Evolutionary conservation across 208 protist species (phyloP).

Genomic region (Herpetomonas muscarum): DNA sequence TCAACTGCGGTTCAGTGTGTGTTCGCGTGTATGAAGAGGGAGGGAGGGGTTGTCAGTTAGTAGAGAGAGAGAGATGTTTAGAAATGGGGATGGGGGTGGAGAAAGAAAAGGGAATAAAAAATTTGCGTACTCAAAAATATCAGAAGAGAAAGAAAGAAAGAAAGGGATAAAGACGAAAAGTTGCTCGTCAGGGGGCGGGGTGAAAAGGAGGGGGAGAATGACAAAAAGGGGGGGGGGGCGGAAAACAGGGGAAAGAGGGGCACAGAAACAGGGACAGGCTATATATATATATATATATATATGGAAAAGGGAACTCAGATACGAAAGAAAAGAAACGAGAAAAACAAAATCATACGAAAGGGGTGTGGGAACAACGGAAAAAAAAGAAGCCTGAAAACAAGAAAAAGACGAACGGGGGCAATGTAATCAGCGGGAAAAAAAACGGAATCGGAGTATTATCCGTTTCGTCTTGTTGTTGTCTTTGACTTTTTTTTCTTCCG

Average conservation of each 20-base stretch:
- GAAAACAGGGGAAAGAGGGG: not conserved
- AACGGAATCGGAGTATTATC: conserved; percentile 1
- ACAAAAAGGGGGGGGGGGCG: not conserved
- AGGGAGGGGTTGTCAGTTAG: too few relatives aligned
- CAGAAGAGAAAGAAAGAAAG: conserved; percentile 1
- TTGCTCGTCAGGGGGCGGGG: not conserved
- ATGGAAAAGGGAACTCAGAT: not conserved
- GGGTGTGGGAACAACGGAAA: not conserved
- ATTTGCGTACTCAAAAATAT: too few relatives aligned
- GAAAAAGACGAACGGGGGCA: not conserved
- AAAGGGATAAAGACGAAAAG: not conserved
- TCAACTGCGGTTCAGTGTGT: too few relatives aligned
- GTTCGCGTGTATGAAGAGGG: too few relatives aligned
- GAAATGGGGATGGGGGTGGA: not conserved
- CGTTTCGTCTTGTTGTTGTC: not conserved
- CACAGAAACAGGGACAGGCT: conserved; percentile 8
- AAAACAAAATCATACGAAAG: conserved; percentile 1
- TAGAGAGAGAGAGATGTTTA: not conserved
- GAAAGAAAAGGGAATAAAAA: not conserved
- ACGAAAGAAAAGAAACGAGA: conserved; percentile 1
- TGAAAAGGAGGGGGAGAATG: not conserved
- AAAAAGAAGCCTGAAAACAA: conserved; percentile 1
- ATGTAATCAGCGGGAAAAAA: not conserved
- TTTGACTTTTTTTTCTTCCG: not conserved
- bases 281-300: conserved; percentile 4